Evolutionary conservation across 1,284 basidiomycete genomes (phyloP).

Genomic region (Cerrena zonata): DNA sequence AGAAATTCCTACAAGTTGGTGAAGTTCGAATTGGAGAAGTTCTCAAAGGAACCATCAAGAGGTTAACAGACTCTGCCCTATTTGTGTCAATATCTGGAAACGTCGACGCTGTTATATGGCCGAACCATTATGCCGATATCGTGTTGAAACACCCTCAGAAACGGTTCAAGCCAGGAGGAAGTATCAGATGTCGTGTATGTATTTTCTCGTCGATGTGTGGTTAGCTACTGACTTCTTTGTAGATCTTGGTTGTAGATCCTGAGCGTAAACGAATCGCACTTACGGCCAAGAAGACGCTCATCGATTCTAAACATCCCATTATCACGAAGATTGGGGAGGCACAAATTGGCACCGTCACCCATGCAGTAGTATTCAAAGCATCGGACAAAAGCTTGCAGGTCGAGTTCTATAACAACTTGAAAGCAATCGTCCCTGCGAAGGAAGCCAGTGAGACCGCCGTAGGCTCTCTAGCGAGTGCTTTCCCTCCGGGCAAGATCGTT

Average conservation of each 20-base stretch:
- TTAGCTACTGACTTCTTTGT: constrained; percentile 8
- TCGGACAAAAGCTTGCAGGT: constrained; percentile 76
- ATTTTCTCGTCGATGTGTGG: constrained; percentile 1
- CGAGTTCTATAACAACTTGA: constrained; percentile 87
- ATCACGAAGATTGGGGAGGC: constrained; percentile 66
- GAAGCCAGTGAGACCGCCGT: constrained; percentile 73
- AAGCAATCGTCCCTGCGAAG: constrained; percentile 74
- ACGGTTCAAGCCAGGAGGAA: constrained; percentile 81
- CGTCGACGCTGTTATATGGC: constrained; percentile 91
- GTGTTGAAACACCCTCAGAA: constrained; percentile 86
- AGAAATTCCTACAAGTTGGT: constrained; percentile 80
- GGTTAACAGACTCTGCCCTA: constrained; percentile 71
- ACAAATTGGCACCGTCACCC: constrained; percentile 67
- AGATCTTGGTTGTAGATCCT: constrained; percentile 85
- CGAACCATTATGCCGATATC: constrained; percentile 93
- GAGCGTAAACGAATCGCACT: constrained; percentile 79
- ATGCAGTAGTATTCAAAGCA: constrained; percentile 81
- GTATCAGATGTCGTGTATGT: constrained; percentile 81
- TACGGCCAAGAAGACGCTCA: constrained; percentile 88
- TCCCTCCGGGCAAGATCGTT: constrained; percentile 78
- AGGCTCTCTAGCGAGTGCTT: constrained; percentile 63
- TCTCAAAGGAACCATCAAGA: constrained; percentile 81
- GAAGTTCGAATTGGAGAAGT: constrained; percentile 83
- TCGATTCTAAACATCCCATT: constrained; percentile 76
- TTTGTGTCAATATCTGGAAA: constrained; percentile 83